phyloP scores from a whole-genome alignment of 805 yeast genomes.

The Hemisphaericaspora nanyangensis region DNA sequence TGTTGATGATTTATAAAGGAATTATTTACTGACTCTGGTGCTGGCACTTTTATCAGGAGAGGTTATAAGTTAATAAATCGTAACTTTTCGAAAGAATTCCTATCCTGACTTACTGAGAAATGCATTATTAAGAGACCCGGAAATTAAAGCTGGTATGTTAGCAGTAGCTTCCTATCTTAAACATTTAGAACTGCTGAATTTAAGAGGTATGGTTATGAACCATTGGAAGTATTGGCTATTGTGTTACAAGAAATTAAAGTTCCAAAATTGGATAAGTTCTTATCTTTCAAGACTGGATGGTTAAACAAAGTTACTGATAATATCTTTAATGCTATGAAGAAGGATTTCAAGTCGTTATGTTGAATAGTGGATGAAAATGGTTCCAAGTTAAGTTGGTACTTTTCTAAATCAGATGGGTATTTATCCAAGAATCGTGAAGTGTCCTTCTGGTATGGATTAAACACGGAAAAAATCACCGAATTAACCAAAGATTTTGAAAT shows the following conservation, averaged over 20 bases:
- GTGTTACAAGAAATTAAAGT: conserved; percentile 54
- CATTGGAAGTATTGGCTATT: conserved; percentile 88
- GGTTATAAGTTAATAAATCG: conserved; percentile 85
- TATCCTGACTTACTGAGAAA: conserved; percentile 74
- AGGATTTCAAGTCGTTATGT: conserved; percentile 68
- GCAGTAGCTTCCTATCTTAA: conserved; percentile 82
- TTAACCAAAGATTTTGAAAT: conserved; percentile 53
- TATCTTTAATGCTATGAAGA: conserved; percentile 76
- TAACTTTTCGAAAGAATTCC: conserved; percentile 63
- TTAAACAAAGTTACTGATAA: conserved; percentile 95
- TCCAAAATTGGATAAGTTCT: conserved; percentile 77
- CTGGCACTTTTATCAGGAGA: conserved; percentile 96
- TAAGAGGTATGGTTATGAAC: conserved; percentile 91
- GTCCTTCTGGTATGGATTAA: conserved; percentile 92
- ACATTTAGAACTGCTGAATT: conserved; percentile 59
- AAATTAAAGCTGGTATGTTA: conserved; percentile 61
- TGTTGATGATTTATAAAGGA: conserved; percentile 93
- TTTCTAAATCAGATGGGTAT: conserved; percentile 90
- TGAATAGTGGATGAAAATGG: conserved; percentile 93
- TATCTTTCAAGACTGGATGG: conserved; percentile 92
- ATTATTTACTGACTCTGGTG: conserved; percentile 98
- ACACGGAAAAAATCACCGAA: conserved; percentile 56
- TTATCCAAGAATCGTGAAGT: conserved; percentile 85
- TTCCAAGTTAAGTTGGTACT: conserved; percentile 87
- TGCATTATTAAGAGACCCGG: conserved; percentile 75